Evolutionary conservation across 169 alveolate species (phyloP).

Genomic region (Plasmodium knowlesi): DNA sequence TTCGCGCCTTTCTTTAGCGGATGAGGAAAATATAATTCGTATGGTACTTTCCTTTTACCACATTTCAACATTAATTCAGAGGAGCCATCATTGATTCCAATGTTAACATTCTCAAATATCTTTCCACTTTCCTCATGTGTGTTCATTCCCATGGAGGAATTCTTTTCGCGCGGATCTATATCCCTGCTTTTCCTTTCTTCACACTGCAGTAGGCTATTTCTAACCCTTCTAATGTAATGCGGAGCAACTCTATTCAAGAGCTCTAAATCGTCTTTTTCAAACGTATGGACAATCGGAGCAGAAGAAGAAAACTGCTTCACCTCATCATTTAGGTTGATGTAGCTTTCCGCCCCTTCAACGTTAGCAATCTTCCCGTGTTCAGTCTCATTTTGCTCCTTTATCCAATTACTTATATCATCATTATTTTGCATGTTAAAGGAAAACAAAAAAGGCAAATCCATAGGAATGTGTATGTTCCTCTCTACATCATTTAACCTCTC

Average conservation of each 20-base stretch:
- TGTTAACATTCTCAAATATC: background rate
- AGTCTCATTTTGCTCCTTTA: slow-evolving; percentile 6
- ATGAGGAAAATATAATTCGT: slow-evolving; percentile 35
- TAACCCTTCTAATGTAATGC: slow-evolving; percentile 26
- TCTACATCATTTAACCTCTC: slow-evolving; percentile 51
- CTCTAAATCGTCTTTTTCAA: slow-evolving; percentile 52
- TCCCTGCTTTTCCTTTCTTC: background rate
- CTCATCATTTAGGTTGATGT: slow-evolving; percentile 16
- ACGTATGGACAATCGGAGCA: slow-evolving; percentile 15
- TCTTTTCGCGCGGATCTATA: background rate
- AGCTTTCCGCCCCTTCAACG: background rate
- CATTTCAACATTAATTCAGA: background rate
- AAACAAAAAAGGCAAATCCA: slow-evolving; percentile 40
- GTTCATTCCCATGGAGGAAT: background rate
- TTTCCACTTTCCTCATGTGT: background rate
- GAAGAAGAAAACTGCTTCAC: slow-evolving; percentile 24
- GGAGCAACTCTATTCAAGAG: slow-evolving; percentile 23
- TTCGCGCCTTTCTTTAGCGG: slow-evolving; percentile 30
- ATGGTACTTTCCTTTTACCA: background rate
- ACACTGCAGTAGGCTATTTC: slow-evolving; percentile 2
- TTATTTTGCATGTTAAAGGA: slow-evolving; percentile 44
- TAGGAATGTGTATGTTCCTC: slow-evolving; percentile 39
- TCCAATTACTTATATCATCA: slow-evolving; percentile 38
- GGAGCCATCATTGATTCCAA: background rate
- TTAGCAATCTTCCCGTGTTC: background rate